phyloP scores from a whole-genome alignment of 441 rosid genomes.

The Biscutella auriculata region DNA sequence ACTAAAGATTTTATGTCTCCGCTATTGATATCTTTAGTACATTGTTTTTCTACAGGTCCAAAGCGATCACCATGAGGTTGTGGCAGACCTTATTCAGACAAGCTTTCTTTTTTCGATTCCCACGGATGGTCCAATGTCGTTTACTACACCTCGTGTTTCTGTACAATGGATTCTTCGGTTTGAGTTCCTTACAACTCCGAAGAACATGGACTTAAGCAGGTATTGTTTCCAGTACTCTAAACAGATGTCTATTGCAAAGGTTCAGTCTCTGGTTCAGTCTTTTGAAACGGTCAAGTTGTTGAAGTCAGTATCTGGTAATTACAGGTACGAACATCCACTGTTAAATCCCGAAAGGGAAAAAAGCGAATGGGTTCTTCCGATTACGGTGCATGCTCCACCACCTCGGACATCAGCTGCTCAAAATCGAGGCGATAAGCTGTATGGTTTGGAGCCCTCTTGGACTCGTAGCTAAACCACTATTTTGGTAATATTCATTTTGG shows the following conservation, averaged over 20 bases:
- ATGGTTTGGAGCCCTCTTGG: constrained; percentile 70
- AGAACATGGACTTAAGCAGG: constrained; percentile 75
- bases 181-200: constrained; percentile 84
- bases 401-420: constrained; percentile 41
- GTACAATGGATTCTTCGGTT: constrained; percentile 87
- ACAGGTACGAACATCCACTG: constrained; percentile 89
- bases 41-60: constrained; percentile 43
- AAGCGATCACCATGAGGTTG: constrained; percentile 90
- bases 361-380: constrained; percentile 90
- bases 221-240: constrained; percentile 19
- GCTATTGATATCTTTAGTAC: neutral
- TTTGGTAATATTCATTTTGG: neutral
- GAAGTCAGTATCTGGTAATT: constrained; percentile 1
- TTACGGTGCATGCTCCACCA: constrained; percentile 81
- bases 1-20: neutral
- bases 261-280: neutral
- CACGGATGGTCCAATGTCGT: constrained; percentile 93
- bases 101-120: constrained; percentile 92
- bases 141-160: constrained; percentile 67
- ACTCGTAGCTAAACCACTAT: constrained; percentile 26
- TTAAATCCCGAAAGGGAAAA: constrained; percentile 66
- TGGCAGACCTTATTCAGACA: constrained; percentile 87
- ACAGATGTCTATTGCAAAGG: neutral
- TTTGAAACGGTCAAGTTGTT: neutral
- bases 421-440: constrained; percentile 43